Conservation (phyloP, 352 stramenopile genomes). For the Halophytophthora polymorphica region DNA sequence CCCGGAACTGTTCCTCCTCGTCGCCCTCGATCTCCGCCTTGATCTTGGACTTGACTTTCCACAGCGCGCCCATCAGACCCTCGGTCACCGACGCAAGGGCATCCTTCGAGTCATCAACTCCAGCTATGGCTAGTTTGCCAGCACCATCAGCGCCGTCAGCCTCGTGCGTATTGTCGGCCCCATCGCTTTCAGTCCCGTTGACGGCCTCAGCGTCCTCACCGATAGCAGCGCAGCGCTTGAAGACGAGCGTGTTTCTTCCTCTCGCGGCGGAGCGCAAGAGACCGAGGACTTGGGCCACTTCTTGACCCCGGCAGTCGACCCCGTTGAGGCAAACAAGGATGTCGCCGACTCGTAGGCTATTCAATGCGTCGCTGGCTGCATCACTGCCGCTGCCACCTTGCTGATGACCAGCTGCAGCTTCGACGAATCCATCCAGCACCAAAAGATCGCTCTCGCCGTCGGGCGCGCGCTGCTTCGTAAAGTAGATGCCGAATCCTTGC, state of each 20-base stretch:
- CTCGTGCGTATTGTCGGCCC: too few species aligned
- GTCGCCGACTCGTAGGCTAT: conserved; percentile 33
- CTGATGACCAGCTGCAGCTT: neutral
- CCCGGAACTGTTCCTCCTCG: conserved; percentile 26
- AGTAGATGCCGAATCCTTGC: conserved; percentile 44
- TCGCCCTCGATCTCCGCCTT: conserved; percentile 48
- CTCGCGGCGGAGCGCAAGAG: conserved; percentile 25
- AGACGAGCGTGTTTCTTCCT: conserved; percentile 33
- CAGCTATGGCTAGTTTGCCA: too few species aligned
- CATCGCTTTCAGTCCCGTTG: too few species aligned
- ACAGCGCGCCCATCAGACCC: conserved; percentile 45
- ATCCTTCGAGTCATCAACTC: neutral
- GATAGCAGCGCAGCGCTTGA: conserved; percentile 11
- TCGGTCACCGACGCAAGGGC: conserved; percentile 19
- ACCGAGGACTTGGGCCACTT: conserved; percentile 21
- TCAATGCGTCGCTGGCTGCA: conserved; percentile 1
- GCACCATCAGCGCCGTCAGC: too few species aligned
- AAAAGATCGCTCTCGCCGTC: conserved; percentile 10
- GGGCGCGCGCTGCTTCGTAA: conserved; percentile 17
- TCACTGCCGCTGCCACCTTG: neutral
- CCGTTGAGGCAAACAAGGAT: conserved; percentile 34
- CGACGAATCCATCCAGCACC: conserved; percentile 39
- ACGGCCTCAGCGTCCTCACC: too few species aligned
- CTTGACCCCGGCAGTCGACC: conserved; percentile 18
- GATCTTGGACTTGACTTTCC: conserved; percentile 60